Percentiles rank a stretch among this genome's conserved stretches.
phyloP scores from a whole-genome alignment of 306 rosid species.

The Cicer cuneatum region DNA sequence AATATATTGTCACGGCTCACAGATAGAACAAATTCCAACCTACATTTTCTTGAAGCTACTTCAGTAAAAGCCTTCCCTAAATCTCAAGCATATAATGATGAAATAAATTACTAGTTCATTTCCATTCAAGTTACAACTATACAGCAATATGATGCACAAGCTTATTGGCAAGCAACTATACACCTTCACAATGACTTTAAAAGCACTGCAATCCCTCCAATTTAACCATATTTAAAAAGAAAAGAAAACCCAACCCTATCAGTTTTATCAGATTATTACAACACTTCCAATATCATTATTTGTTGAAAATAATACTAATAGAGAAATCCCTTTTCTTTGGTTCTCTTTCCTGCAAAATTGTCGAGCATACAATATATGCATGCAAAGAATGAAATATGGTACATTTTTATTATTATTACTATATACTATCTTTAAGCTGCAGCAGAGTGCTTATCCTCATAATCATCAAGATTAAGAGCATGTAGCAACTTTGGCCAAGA shows the following conservation, averaged over 20 bases:
- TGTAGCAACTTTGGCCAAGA: conserved; percentile 96
- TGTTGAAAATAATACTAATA: conserved; percentile 37
- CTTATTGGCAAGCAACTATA: conserved; percentile 48
- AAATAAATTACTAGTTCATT: conserved; percentile 31
- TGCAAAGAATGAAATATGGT: conserved; percentile 60
- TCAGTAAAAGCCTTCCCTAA: conserved; percentile 7
- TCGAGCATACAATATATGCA: conserved; percentile 52
- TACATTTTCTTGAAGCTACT: background rate
- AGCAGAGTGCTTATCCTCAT: conserved; percentile 72
- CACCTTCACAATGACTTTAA: conserved; percentile 35
- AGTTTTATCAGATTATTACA: conserved; percentile 41
- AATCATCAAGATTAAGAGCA: conserved; percentile 85
- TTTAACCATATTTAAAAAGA: conserved; percentile 28
- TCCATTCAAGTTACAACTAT: conserved; percentile 38
- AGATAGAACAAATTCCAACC: too few species aligned
- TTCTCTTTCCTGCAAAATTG: conserved; percentile 57
- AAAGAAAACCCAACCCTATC: conserved; percentile 30
- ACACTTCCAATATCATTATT: conserved; percentile 41
- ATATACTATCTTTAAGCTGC: conserved; percentile 64
- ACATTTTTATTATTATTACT: conserved; percentile 45
- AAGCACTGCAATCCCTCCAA: conserved; percentile 43
- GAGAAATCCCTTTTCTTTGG: conserved; percentile 39
- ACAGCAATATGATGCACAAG: conserved; percentile 38
- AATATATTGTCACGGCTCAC: too few species aligned
- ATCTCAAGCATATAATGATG: conserved; percentile 5